phyloP scores from a whole-genome alignment of 108 stramenopile species.

The Heterococcus sp. region DNA sequence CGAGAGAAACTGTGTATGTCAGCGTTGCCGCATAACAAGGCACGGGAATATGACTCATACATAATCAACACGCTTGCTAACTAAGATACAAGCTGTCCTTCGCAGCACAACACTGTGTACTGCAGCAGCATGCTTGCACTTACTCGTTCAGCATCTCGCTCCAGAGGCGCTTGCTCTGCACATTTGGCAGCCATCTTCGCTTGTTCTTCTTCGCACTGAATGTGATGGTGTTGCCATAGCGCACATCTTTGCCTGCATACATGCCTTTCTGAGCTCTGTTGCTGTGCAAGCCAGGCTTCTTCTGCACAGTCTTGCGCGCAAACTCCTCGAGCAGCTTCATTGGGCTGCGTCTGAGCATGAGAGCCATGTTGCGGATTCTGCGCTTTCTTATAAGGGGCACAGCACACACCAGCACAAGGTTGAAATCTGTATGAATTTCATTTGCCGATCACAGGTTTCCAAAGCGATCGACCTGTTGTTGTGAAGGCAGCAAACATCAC shows the following conservation, averaged over 20 bases:
- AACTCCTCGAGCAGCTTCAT: background rate
- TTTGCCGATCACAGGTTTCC: no score
- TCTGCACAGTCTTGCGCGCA: background rate
- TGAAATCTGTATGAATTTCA: no score
- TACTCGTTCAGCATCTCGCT: background rate
- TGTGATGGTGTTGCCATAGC: background rate
- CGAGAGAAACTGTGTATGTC: background rate
- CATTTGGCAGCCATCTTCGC: background rate
- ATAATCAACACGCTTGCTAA: background rate
- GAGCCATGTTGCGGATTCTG: no score
- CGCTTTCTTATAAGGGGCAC: no score
- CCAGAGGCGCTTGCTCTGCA: background rate
- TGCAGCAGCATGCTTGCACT: no score
- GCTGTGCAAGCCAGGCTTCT: background rate
- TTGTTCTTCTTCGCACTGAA: background rate
- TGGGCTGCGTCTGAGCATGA: background rate
- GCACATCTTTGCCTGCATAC: background rate
- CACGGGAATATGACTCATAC: background rate
- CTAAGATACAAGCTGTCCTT: background rate
- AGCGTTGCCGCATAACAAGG: background rate
- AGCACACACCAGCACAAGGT: no score
- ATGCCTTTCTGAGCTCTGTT: background rate
- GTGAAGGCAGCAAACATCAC: no score
- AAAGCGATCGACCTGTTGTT: no score
- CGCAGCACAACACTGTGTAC: no score